Evolutionary conservation across 139 green algal genomes (phyloP).

Genomic region (Chlamydomonas applanata): DNA sequence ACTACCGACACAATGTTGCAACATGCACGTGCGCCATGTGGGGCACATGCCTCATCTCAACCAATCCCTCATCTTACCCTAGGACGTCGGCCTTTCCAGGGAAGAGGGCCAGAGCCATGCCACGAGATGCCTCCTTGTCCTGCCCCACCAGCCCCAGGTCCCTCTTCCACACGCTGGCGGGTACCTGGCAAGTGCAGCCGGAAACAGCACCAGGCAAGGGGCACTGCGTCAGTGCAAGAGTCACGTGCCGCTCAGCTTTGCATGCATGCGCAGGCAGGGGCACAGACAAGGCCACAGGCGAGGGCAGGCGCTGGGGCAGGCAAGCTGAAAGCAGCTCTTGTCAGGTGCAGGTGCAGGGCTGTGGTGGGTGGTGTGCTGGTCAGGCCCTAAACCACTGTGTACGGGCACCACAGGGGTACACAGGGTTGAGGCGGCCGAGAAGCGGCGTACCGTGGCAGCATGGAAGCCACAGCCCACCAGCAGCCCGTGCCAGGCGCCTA

Average conservation of each 20-base stretch:
- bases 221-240: too few species aligned
- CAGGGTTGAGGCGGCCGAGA: too few species aligned
- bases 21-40: not conserved
- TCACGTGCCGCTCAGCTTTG: too few species aligned
- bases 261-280: too few species aligned
- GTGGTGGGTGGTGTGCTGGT: not conserved
- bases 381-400: too few species aligned
- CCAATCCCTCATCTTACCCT: not conserved
- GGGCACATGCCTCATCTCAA: not conserved
- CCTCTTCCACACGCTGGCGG: slow-evolving; percentile 58
- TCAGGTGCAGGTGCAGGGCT: not conserved
- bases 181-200: too few species aligned
- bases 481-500: slow-evolving; percentile 56
- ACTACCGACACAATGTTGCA: too few species aligned
- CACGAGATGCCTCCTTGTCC: slow-evolving; percentile 62
- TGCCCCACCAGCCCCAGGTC: slow-evolving; percentile 51
- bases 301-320: not conserved
- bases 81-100: not conserved
- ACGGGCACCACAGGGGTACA: too few species aligned
- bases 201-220: too few species aligned
- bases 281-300: too few species aligned
- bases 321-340: not conserved
- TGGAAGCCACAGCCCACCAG: slow-evolving; percentile 49
- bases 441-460: slow-evolving; percentile 33
- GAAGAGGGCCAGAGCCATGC: slow-evolving; percentile 48